A percentile compares a stretch with the other conserved stretches of the same genome.
phyloP scores from a whole-genome alignment of 1,139 yeast species.

The Kurtzmaniella quercitrusa region DNA sequence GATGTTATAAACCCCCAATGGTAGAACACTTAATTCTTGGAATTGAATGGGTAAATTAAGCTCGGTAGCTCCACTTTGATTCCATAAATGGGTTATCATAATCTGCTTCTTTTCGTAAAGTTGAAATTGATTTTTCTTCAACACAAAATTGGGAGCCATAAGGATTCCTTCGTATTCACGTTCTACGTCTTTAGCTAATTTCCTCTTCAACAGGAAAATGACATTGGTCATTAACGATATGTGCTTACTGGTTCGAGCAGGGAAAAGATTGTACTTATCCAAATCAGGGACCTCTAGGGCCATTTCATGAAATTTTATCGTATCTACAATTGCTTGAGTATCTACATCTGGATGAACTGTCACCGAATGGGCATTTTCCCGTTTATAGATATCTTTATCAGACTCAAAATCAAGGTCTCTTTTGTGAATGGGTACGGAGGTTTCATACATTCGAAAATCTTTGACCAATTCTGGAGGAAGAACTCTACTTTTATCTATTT shows the following conservation, averaged over 20 bases:
- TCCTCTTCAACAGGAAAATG: slow-evolving; percentile 3
- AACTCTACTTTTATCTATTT: slow-evolving; percentile 11
- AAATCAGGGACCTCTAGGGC: slow-evolving; percentile 3
- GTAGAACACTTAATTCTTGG: slow-evolving; percentile 5
- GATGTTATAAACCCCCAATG: slow-evolving; percentile 4
- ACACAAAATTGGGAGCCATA: slow-evolving; percentile 5
- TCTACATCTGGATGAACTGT: slow-evolving; percentile 8
- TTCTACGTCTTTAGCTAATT: slow-evolving; percentile 4
- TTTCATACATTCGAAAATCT: slow-evolving; percentile 31
- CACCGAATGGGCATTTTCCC: slow-evolving; percentile 1
- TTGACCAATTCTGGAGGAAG: slow-evolving; percentile 41
- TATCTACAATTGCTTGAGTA: slow-evolving; percentile 4
- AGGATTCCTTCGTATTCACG: slow-evolving; percentile 4
- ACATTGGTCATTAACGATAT: slow-evolving; percentile 1
- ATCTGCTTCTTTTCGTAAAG: slow-evolving; percentile 21
- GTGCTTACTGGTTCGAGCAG: slow-evolving; percentile 1
- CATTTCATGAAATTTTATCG: slow-evolving; percentile 4
- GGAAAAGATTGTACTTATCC: slow-evolving; percentile 4
- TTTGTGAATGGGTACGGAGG: slow-evolving; percentile 32
- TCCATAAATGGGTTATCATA: slow-evolving; percentile 6
- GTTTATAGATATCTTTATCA: background rate
- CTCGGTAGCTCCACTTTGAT: slow-evolving; percentile 6
- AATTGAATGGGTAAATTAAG: slow-evolving; percentile 6
- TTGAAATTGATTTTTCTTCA: slow-evolving; percentile 25
- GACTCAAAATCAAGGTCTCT: slow-evolving; percentile 33